These are phyloP conservation scores for Trichoderma brevicompactum DNA, from an alignment of 2,329 filamentous ascomycete genomes.

Conservation along the genomic window DNA sequence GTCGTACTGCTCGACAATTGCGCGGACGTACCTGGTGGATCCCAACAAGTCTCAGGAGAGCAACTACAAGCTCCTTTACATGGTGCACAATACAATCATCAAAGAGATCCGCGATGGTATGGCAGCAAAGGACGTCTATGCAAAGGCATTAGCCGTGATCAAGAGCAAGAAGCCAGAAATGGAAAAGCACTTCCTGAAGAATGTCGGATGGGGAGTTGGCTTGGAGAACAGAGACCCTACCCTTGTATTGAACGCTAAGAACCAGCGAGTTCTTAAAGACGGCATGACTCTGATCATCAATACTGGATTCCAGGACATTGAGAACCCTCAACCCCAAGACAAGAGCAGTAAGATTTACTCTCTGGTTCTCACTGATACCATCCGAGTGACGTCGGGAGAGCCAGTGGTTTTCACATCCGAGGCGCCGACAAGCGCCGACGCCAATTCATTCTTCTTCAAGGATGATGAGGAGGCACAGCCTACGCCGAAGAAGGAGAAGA, in stretches of 20 bases:
- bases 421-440: conserved; percentile 87
- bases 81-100: conserved; percentile 85
- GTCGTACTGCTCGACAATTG: conserved; percentile 91
- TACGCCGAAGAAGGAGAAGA: conserved; percentile 88
- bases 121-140: conserved; percentile 86
- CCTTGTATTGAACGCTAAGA: conserved; percentile 86
- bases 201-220: conserved; percentile 88
- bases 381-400: conserved; percentile 80
- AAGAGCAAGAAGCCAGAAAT: conserved; percentile 92
- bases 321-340: conserved; percentile 84
- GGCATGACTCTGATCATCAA: conserved; percentile 96
- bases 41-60: conserved; percentile 95
- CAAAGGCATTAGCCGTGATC: conserved; percentile 79
- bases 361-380: conserved; percentile 87
- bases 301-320: conserved; percentile 86
- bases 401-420: conserved; percentile 91
- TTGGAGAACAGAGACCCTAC: conserved; percentile 88
- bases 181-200: conserved; percentile 93
- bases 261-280: conserved; percentile 79
- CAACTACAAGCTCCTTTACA: conserved; percentile 87
- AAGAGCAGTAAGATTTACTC: conserved; percentile 90
- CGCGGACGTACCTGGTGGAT: conserved; percentile 92
- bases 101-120: conserved; percentile 89
- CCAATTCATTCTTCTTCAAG: conserved; percentile 98
- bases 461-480: conserved; percentile 90